Base-by-base conservation (phyloP, 2,329 filamentous ascomycete species). In the Penicillium verrucosum region DNA sequence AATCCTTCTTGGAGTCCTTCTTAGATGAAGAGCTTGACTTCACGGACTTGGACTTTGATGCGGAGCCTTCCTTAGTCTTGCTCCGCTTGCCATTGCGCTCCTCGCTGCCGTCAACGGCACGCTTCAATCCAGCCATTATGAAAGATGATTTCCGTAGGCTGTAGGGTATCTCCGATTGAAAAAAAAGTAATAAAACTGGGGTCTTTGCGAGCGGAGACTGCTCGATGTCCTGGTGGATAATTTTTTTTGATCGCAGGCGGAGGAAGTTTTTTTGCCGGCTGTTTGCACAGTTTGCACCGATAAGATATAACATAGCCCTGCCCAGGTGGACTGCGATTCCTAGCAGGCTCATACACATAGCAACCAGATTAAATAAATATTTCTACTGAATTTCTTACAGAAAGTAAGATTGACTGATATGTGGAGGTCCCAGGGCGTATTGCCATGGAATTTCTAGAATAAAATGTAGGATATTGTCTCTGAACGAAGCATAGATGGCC, bases 61-160 rank as follows among this genome's bases (percentile, higher is more conserved):
- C 60, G 58, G 63, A 63, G 49, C 52, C 66, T 56, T 66, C 64
- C 60, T 71, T 73, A 40, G 67, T 69, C 61, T 76, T 77, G 57
- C 68, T 75, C 54, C 74, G 72, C 63, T 77, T 77, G 54, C 73
- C 72, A 64, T 70, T 71, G 64, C 71, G 69, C 44, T 74, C 73
- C 41, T 76, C 73, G 29, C 66, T 63, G 51, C 63, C 58, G 51
- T 77, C 74, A 27, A 74, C 71, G 27, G 67, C 66, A 57, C 76
- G 75, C 64, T 78, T 77, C 29, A 76, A 62, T 54, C 74, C 75
- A 49, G 73, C 72, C 75, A 77, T 77, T 21, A 37, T 65, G 47
- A 50, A 21, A 34, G 21, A 46, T 54, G 32, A 54, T 38, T 51
- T 51, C 36, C 32, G 51, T 59, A 48, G 62, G 60, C 59, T 46